Percentiles rank a stretch among this genome's conserved stretches.
Conservation (phyloP, 176 grass and related monocot species). For the Oryza glumipatula region DNA sequence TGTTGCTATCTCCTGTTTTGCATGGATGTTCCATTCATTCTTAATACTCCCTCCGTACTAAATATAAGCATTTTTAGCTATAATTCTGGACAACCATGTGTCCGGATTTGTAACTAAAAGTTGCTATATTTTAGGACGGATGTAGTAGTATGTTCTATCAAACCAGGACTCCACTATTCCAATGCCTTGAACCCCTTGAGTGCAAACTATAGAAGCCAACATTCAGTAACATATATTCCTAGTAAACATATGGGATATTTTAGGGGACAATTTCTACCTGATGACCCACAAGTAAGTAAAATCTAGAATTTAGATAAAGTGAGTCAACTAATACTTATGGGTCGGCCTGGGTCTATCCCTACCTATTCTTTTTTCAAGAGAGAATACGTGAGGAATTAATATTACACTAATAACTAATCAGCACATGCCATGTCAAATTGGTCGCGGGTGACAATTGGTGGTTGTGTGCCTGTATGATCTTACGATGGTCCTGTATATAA, state of each 20-base stretch:
- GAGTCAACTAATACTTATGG: too few species aligned
- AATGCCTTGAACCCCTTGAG: not conserved
- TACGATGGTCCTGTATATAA: not conserved
- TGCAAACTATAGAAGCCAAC: constrained; percentile 11
- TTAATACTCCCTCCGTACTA: not conserved
- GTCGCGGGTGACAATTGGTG: not conserved
- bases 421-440: constrained; percentile 6
- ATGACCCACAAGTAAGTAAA: not conserved
- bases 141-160: not conserved
- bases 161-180: not conserved
- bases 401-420: not conserved
- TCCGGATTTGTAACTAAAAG: too few species aligned
- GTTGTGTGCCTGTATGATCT: constrained; percentile 14
- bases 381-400: not conserved
- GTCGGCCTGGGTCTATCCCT: too few species aligned
- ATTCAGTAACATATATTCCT: not conserved
- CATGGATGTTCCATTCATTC: not conserved
- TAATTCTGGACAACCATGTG: too few species aligned
- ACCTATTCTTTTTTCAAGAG: too few species aligned
- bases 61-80: too few species aligned
- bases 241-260: not conserved
- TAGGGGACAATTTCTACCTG: not conserved
- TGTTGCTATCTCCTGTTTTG: constrained; percentile 7
- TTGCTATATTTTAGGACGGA: too few species aligned
- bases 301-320: not conserved